Conservation (phyloP, 2,329 filamentous ascomycete species). For the Phoma sp. region DNA sequence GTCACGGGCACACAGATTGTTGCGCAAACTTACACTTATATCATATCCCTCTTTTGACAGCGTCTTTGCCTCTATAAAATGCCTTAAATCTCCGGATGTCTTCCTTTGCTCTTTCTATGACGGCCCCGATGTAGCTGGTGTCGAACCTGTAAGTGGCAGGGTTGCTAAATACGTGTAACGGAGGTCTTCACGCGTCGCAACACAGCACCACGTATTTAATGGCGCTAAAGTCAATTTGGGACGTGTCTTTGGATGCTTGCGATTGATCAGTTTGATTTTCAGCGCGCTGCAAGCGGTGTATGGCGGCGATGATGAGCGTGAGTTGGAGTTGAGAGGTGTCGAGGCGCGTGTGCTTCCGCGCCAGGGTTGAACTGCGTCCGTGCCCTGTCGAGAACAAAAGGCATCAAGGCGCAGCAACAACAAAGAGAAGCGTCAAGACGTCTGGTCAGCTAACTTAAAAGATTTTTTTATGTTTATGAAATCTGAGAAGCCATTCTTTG, state of each 20-base stretch:
- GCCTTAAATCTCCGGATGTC: background rate
- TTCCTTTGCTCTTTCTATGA: slow-evolving; percentile 8
- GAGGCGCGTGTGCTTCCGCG: slow-evolving; percentile 23
- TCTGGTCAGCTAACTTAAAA: too few relatives aligned
- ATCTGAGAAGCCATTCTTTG: too few relatives aligned
- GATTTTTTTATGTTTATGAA: too few relatives aligned
- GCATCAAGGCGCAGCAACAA: slow-evolving; percentile 1
- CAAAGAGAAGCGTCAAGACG: background rate
- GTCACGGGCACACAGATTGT: background rate
- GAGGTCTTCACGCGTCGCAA: slow-evolving; percentile 35
- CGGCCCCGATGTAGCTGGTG: slow-evolving; percentile 12
- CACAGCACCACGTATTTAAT: background rate
- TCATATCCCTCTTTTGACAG: background rate
- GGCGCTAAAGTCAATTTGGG: background rate
- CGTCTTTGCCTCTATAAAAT: too few relatives aligned
- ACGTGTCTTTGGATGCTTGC: background rate
- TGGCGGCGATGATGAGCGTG: slow-evolving; percentile 18
- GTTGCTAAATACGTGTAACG: slow-evolving; percentile 33
- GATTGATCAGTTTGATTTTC: background rate
- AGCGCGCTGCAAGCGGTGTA: slow-evolving; percentile 9
- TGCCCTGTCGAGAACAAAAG: slow-evolving; percentile 5
- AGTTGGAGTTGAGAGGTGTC: slow-evolving; percentile 13
- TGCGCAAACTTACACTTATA: slow-evolving; percentile 7
- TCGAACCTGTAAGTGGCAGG: slow-evolving; percentile 20
- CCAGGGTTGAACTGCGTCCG: slow-evolving; percentile 19